Conservation (phyloP, 2,329 filamentous ascomycete species). For the Sarocladium strictum region DNA sequence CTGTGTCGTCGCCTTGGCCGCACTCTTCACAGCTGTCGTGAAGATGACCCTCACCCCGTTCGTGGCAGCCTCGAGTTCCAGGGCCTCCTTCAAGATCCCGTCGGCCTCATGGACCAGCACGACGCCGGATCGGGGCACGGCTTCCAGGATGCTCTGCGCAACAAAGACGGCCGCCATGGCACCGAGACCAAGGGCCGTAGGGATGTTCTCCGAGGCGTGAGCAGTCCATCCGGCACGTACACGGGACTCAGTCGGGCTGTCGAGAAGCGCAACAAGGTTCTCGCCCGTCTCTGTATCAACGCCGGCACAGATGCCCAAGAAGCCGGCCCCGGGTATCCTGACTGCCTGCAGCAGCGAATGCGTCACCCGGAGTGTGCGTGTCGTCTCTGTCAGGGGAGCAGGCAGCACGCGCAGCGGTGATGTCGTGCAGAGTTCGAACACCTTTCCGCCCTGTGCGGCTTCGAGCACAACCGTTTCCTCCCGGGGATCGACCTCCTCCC, state of each 20-base stretch:
- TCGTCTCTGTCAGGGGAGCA: not conserved
- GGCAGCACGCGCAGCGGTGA: not conserved
- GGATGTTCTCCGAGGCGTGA: not conserved
- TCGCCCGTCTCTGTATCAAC: not conserved
- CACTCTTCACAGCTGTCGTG: not conserved
- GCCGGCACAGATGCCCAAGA: not conserved
- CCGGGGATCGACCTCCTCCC: not conserved
- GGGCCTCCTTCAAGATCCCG: not conserved
- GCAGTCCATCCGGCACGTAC: not conserved
- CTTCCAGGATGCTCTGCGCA: not conserved
- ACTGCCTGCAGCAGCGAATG: not conserved
- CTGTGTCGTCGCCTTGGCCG: not conserved
- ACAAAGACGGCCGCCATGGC: not conserved
- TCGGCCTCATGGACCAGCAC: not conserved
- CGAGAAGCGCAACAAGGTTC: not conserved
- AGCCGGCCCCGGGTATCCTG: not conserved
- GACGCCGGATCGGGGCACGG: not conserved
- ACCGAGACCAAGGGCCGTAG: not conserved
- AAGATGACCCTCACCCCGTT: not conserved
- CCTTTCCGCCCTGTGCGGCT: slow-evolving; percentile 15
- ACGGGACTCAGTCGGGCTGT: not conserved
- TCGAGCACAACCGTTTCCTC: slow-evolving; percentile 33
- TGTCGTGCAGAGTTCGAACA: not conserved
- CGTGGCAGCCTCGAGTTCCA: not conserved
- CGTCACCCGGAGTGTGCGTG: not conserved